Evolutionary conservation across 1,139 yeast genomes (phyloP), one percentile per base, ranked within the genome.

Genomic region (Taphrina wiesneri): DNA sequence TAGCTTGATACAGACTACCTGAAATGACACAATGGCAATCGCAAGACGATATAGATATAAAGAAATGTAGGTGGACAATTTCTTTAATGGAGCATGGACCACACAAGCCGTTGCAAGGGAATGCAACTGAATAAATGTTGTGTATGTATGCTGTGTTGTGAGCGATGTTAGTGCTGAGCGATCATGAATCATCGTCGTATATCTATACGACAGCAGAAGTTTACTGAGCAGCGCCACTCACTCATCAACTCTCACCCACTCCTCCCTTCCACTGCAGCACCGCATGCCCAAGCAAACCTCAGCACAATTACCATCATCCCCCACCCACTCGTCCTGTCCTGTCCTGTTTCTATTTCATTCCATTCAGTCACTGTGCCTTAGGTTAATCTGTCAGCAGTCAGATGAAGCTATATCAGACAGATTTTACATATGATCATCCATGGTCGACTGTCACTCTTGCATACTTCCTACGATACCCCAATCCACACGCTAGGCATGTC

Each of bases 401-500:
- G 23, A 60, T 51, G 64, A 60, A 60, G 57, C 64, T 60, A 32
- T 60, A 60, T 28, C 56, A 52, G 41, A 60, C 64, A 30, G 56
- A 52, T n/a, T 60, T 60, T 65, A 60, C 57, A 26, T 60, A 60
- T 32, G 64, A 60, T 7, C 73, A 71, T 75, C 86, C 86, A 72
- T 91, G 91, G 74, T 81, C 81, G 62, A 87, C 93, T 0, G 90
- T 88, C 25, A 82, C 92, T 3, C 79, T 86, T 63, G 96, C 96
- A 0, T 87, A 87, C 75, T 86, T 90, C 76, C 89, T 89, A 77
- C 80, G 95, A 72, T 90, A 90, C 74, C 97, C 97, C 1, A 90
- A 90, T 73, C 99, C 99, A 2, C 91, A 82, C 74, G 87, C 97
- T 46, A 79, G 85, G n/a, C 97, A 93, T 77, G 97, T 93, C 15